Evolutionary conservation across 768 basidiomycete genomes (phyloP).

Genomic region (Chalciporus chontae): DNA sequence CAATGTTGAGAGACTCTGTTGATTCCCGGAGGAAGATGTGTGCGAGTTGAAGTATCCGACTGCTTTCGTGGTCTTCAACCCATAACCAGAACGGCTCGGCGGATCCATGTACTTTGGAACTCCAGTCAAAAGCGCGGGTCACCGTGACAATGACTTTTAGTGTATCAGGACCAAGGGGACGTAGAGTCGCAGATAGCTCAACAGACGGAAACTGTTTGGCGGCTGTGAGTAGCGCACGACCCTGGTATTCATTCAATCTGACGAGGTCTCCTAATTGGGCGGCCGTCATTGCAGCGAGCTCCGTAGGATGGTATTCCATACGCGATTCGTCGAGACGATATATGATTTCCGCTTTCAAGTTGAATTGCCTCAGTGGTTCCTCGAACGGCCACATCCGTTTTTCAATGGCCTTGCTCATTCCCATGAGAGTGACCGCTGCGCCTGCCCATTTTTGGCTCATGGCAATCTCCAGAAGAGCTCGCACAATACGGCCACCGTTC

Average conservation of each 20-base stretch:
- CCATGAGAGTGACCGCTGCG: slow-evolving; percentile 74
- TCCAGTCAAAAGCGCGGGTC: slow-evolving; percentile 77
- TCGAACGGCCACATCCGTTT: slow-evolving; percentile 94
- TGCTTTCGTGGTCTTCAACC: slow-evolving; percentile 84
- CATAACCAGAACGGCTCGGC: slow-evolving; percentile 93
- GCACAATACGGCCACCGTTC: slow-evolving; percentile 90
- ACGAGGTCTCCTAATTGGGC: slow-evolving; percentile 73
- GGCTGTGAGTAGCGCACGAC: slow-evolving; percentile 69
- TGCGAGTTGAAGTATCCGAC: slow-evolving; percentile 77
- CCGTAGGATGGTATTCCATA: slow-evolving; percentile 71
- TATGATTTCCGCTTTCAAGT: slow-evolving; percentile 72
- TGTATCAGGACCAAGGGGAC: slow-evolving; percentile 81
- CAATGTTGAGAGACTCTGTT: slow-evolving; percentile 55
- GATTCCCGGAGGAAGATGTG: slow-evolving; percentile 69
- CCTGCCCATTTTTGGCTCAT: slow-evolving; percentile 91
- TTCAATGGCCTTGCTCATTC: slow-evolving; percentile 91
- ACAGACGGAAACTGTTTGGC: slow-evolving; percentile 84
- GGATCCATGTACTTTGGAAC: slow-evolving; percentile 63
- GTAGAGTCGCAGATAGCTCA: slow-evolving; percentile 60
- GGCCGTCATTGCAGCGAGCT: slow-evolving; percentile 66
- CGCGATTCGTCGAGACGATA: slow-evolving; percentile 77
- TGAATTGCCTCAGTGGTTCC: slow-evolving; percentile 82
- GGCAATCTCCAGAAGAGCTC: slow-evolving; percentile 93
- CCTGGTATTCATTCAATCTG: slow-evolving; percentile 84
- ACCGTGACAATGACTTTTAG: slow-evolving; percentile 71